These are phyloP conservation scores for Polysphondylium violaceum DNA, from an alignment of 78 protist species.

Conservation along the genomic window DNA sequence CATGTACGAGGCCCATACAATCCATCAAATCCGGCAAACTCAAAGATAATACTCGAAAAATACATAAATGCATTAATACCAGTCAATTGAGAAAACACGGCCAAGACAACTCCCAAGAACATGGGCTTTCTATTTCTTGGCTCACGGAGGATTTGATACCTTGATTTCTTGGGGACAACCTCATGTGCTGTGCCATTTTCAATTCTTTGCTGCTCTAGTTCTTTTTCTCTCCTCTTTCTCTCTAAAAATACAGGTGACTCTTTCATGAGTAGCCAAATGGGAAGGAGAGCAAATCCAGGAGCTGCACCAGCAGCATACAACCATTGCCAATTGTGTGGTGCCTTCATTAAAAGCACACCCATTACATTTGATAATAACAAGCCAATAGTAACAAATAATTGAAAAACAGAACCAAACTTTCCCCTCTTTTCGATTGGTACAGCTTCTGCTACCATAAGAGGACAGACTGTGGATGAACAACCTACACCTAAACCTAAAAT, in stretches of 20 bases:
- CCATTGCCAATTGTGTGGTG: conserved; percentile 70
- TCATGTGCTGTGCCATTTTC: neutral
- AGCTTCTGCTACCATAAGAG: conserved; percentile 62
- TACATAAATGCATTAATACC: conserved; percentile 80
- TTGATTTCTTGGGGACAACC: neutral
- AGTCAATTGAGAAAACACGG: conserved; percentile 40
- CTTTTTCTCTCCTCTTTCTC: neutral
- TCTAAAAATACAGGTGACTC: conserved; percentile 57
- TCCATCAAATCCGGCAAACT: conserved; percentile 36
- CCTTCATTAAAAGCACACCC: conserved; percentile 50
- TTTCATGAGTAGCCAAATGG: conserved; percentile 31
- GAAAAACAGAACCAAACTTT: conserved; percentile 49
- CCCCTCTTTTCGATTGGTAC: conserved; percentile 72
- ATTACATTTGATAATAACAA: conserved; percentile 38
- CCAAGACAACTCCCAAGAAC: conserved; percentile 33
- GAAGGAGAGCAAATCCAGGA: conserved; percentile 42
- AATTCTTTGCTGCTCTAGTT: neutral
- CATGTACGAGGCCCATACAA: conserved; percentile 52
- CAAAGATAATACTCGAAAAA: conserved; percentile 36
- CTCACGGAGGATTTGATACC: neutral
- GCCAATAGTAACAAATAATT: conserved; percentile 61
- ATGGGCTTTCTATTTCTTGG: conserved; percentile 40
- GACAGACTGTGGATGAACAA: conserved; percentile 51
- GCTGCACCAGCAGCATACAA: conserved; percentile 66
- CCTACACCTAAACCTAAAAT: conserved; percentile 73